Evolutionary conservation across 805 yeast species (phyloP), one percentile per base, ranked within the genome.

Genomic region (Starmerella roubikii): DNA sequence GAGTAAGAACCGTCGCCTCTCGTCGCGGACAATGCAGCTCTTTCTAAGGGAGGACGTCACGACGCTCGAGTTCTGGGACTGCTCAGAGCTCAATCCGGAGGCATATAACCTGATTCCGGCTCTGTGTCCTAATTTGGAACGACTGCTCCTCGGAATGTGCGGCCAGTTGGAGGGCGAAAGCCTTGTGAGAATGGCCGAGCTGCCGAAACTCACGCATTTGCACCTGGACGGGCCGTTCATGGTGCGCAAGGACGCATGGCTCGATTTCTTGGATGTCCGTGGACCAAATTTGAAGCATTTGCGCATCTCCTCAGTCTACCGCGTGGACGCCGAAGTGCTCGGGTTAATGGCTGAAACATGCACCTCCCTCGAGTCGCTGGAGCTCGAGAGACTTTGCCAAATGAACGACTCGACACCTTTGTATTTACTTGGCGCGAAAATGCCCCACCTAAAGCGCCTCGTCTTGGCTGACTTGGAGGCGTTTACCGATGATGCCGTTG

Each of bases 171-270:
- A 79, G 50, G 81, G 81, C 54, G 85, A 78, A 46, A 78, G 79
- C 41, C 56, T 91, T 42, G 54, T 64, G 15, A 79, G 83, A 54
- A 72, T 70, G 44, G 68, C 72, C 4, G 61, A 81, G 45, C 62
- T 88, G 30, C 60, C 61, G 0, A 58, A 69, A 23, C 62, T 91
- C 34, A 63, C 57, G 13, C 64, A 71, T 12, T 40, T 88, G 7
- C 62, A 69, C n/a, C 60, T 91, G 27, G 86, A 88, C 57, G 99
- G 99, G 0, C 84, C 96, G 0, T 91, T 91, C 54, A 61, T 91
- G 48, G 76, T 91, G 33, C 75, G 78, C 51, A 82, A 78, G 47
- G 60, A 58, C 0, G 65, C 75, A 40, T 91, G 99, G 99, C 72
- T 72, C 46, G 67, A 63, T 6, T 85, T 79, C 46, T 81, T 91